Conservation (phyloP, 257 asterid species). For the Jacaranda mimosifolia region DNA sequence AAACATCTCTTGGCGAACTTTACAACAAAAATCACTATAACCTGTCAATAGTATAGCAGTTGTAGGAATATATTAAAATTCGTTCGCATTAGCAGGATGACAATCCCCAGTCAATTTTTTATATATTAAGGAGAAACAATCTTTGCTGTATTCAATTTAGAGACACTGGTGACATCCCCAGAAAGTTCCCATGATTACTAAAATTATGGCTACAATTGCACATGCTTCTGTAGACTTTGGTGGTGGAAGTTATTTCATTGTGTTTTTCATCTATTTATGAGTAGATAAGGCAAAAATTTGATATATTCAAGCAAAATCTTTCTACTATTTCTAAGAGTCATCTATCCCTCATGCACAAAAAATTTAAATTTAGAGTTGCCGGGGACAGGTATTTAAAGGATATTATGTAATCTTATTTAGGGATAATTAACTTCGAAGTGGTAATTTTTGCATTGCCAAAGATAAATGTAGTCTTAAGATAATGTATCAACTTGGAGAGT, state of each 20-base stretch:
- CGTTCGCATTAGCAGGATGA: not conserved
- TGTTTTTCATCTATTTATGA: too few species aligned
- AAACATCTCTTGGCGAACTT: conserved; percentile 14
- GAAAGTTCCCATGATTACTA: not conserved
- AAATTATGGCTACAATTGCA: not conserved
- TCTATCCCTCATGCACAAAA: not conserved
- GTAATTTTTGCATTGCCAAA: too few species aligned
- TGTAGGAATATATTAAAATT: not conserved
- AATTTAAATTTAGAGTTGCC: not conserved
- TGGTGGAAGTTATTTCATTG: not conserved
- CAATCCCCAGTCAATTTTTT: not conserved
- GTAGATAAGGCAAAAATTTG: not conserved
- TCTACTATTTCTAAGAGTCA: not conserved
- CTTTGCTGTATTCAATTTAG: not conserved
- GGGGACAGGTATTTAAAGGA: not conserved
- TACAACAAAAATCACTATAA: conserved; percentile 14
- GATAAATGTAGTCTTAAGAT: too few species aligned
- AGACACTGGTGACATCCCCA: not conserved
- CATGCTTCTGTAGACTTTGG: not conserved
- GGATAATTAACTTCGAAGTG: too few species aligned
- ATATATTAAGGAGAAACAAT: not conserved
- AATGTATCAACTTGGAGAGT: too few species aligned
- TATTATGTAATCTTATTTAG: not conserved
- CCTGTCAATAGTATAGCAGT: not conserved
- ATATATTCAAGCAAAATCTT: not conserved